A percentile compares a stretch with the other conserved stretches of the same genome.
Conservation (phyloP, 2,329 filamentous ascomycete genomes). For the Metarhizium sp. region DNA sequence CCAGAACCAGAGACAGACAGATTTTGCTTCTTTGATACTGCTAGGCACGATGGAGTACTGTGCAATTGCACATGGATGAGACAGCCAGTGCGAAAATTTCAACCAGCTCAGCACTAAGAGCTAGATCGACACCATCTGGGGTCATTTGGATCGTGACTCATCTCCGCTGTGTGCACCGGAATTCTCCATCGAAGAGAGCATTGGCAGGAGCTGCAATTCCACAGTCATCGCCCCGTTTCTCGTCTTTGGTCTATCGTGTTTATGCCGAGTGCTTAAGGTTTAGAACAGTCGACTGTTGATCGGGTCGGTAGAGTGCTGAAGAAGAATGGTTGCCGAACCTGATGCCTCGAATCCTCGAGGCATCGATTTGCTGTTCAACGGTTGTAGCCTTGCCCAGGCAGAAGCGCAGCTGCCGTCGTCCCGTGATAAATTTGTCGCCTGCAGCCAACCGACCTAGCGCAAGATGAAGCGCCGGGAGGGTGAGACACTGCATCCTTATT, state of each 20-base stretch:
- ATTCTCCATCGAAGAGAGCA: background rate
- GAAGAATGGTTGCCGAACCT: background rate
- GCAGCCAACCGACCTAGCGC: too few species aligned
- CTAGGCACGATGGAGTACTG: background rate
- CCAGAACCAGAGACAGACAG: background rate
- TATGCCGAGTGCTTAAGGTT: too few species aligned
- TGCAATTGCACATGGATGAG: background rate
- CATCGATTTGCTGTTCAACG: background rate
- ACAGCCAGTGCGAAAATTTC: background rate
- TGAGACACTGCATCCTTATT: too few species aligned
- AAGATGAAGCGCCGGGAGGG: too few species aligned
- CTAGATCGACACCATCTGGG: background rate
- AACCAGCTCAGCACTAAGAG: too few species aligned
- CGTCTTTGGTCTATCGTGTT: background rate
- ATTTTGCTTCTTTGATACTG: background rate
- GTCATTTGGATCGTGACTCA: slow-evolving; percentile 1
- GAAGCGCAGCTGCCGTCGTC: background rate
- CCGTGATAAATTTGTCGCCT: background rate
- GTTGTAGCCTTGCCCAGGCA: background rate
- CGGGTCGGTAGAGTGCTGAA: background rate
- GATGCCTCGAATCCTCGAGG: background rate
- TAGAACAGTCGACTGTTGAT: too few species aligned
- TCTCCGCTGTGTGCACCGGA: background rate
- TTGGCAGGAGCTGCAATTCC: background rate
- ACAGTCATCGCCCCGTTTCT: background rate